A percentile compares a stretch with the other conserved stretches of the same genome.
Conservation (phyloP, 116 monocot genomes). For the Zostera marina region DNA sequence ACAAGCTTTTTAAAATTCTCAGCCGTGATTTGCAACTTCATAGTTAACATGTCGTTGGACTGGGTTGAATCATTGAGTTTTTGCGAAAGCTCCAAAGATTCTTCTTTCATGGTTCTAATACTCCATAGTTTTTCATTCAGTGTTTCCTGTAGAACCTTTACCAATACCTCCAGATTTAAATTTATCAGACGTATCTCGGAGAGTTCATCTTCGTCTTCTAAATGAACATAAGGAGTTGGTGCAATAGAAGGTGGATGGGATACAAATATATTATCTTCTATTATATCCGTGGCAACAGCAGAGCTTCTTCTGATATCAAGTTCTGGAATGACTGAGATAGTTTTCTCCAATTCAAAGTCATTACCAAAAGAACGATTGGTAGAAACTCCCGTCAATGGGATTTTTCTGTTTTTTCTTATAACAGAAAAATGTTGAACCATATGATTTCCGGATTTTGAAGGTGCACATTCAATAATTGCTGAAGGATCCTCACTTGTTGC, state of each 20-base stretch:
- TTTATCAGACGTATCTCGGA: constrained; percentile 29
- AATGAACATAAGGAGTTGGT: too few relatives aligned
- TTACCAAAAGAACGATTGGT: constrained; percentile 6
- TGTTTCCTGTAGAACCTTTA: constrained; percentile 46
- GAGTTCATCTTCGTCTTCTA: constrained; percentile 25
- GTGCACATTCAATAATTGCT: constrained; percentile 9
- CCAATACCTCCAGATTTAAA: constrained; percentile 40
- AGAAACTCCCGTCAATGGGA: background rate
- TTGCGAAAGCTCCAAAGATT: constrained; percentile 25
- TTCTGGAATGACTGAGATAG: too few relatives aligned
- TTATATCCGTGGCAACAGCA: too few relatives aligned
- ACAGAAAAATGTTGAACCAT: constrained; percentile 2
- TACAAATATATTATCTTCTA: too few relatives aligned
- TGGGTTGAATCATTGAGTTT: constrained; percentile 31
- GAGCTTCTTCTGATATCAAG: too few relatives aligned
- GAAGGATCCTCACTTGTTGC: background rate
- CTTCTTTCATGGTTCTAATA: constrained; percentile 24
- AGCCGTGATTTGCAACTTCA: constrained; percentile 22
- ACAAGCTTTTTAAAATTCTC: constrained; percentile 28
- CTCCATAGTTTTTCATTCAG: constrained; percentile 22
- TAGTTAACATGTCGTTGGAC: constrained; percentile 25
- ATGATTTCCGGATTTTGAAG: constrained; percentile 6
- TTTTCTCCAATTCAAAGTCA: constrained; percentile 7
- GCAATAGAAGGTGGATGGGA: too few relatives aligned
- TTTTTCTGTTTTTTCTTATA: background rate